These are phyloP conservation scores for Geum urbanum DNA, from an alignment of 306 rosid genomes.

Conservation along the genomic window DNA sequence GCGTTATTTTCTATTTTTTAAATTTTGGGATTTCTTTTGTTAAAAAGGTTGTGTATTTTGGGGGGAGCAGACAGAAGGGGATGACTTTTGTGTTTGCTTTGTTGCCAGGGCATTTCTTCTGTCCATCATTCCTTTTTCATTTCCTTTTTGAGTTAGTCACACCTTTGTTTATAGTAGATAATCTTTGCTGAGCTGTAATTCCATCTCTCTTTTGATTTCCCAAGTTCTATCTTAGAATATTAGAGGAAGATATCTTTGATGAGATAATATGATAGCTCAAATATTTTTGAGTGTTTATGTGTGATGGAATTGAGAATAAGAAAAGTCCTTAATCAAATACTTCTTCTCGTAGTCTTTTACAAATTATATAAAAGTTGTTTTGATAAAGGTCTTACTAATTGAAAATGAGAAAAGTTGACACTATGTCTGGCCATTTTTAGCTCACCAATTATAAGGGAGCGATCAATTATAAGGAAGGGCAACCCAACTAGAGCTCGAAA, in stretches of 20 bases:
- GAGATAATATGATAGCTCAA: neutral
- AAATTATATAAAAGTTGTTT: neutral
- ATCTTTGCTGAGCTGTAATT: neutral
- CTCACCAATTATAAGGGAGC: neutral
- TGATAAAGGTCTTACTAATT: neutral
- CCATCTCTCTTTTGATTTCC: neutral
- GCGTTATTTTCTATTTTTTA: slow-evolving; percentile 3
- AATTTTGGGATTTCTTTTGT: neutral
- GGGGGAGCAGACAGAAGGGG: neutral
- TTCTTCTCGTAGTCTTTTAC: neutral
- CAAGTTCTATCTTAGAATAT: neutral
- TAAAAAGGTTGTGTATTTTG: neutral
- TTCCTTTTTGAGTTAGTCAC: neutral
- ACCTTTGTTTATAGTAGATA: neutral
- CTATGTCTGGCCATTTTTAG: neutral
- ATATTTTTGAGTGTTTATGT: too few species aligned
- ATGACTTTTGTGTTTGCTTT: neutral
- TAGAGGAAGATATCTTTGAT: neutral
- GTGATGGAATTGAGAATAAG: too few species aligned
- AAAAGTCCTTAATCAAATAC: too few species aligned
- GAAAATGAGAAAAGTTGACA: neutral
- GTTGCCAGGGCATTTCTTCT: slow-evolving; percentile 29
- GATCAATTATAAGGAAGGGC: too few species aligned
- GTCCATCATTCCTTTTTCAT: slow-evolving; percentile 10
- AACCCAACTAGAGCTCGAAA: too few species aligned